Conservation (phyloP, 169 alveolate genomes). For the Cryptosporidium andersoni region DNA sequence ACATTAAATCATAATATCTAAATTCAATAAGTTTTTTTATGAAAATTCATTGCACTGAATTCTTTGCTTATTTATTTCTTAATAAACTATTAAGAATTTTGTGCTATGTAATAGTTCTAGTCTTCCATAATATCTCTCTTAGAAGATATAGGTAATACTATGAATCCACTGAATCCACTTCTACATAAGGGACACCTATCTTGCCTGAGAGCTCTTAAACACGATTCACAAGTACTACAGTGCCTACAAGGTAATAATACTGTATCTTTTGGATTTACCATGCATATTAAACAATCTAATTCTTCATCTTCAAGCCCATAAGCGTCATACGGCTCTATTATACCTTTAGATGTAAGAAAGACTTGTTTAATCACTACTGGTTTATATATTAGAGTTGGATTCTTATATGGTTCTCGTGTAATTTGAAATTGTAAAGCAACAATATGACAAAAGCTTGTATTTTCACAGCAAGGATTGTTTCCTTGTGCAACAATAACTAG, state of each 20-base stretch:
- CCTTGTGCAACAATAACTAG: no score
- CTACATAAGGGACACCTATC: slow-evolving; percentile 79
- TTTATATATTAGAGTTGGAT: slow-evolving; percentile 31
- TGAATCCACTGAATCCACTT: slow-evolving; percentile 72
- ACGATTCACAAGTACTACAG: slow-evolving; percentile 69
- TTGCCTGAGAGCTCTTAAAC: slow-evolving; percentile 76
- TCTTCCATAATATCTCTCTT: no score
- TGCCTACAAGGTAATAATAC: slow-evolving; percentile 70
- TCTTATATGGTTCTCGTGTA: slow-evolving; percentile 43
- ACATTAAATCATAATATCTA: no score
- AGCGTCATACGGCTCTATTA: slow-evolving; percentile 54
- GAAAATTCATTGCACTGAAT: no score
- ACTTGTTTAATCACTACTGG: slow-evolving; percentile 48
- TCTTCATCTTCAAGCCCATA: slow-evolving; percentile 72
- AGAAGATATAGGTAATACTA: slow-evolving; percentile 72
- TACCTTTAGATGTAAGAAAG: slow-evolving; percentile 1
- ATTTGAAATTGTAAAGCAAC: slow-evolving; percentile 38
- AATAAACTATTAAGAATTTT: no score
- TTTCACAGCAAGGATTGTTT: background rate
- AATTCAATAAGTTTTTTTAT: no score
- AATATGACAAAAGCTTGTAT: background rate
- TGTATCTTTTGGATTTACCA: slow-evolving; percentile 72
- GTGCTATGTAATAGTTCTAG: no score
- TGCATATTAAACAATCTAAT: slow-evolving; percentile 72
- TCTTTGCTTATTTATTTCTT: no score